Base-by-base conservation (phyloP, 768 basidiomycete genomes). In the Candolleomyces efflorescens region DNA sequence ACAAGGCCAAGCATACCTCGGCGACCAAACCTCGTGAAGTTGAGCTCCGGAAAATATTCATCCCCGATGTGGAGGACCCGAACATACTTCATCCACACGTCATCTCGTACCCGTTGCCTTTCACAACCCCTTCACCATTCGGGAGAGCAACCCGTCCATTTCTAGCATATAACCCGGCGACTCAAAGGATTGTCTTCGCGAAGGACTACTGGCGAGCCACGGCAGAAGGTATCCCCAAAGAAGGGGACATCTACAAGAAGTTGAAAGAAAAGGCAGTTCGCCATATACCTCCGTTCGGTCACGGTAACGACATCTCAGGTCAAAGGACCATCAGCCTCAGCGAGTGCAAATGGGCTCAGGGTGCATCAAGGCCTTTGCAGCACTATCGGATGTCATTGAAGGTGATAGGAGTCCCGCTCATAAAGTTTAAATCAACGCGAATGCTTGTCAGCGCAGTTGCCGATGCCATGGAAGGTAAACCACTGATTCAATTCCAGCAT, bases 151-250 rank as follows among this genome's bases (percentile, higher is more conserved):
- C 66, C 37, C 64, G 66, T 6, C 60, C 60, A 7, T 65, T 54
- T 46, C 13, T 55, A 5, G 68, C 62, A 4, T 63, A 59, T 17
- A 60, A 66, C 53, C 27, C 59, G 27, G 37, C 4, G 24, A 52
- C 44, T 32, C 48, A 47, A 6, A 41, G 52, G 45, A 32, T 68
- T 5, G 68, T 68, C 11, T 70, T 65, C 53, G 45, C 71, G 18
- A 70, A 70, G 57, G 70, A 70, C 51, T 62, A 55, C 39, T 71
- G 69, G 69, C 55, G 67, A n/a, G 41, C 53, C 1, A 36, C 24
- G 41, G 50, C 49, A 18, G 50, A 38, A n/a, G 38, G 38, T 39
- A 39, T 39, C 38, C 9, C 17, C 17, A 9, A 9, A 39, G 38
- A 39, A 39, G 38, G 38, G 9, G 38, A 39, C 9, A 39, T 39